These are phyloP conservation scores for Pugionium dolabratum DNA, from an alignment of 345 rosid genomes.

Conservation along the genomic window DNA sequence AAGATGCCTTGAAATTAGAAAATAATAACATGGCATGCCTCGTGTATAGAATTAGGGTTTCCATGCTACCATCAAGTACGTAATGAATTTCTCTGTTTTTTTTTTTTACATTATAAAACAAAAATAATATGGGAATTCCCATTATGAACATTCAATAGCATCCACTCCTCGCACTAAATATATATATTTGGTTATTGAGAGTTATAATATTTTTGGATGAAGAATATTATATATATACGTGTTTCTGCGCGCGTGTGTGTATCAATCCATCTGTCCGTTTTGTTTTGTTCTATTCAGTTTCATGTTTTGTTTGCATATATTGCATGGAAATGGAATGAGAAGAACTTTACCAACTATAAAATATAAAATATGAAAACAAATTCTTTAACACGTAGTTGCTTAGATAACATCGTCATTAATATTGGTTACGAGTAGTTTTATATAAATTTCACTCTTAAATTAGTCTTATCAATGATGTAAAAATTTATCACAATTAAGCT, in stretches of 20 bases:
- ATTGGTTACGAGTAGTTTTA: neutral
- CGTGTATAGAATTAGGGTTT: constrained; percentile 40
- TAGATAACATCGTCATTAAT: neutral
- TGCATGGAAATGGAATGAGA: neutral
- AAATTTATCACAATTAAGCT: neutral
- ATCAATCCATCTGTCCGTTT: constrained; percentile 6
- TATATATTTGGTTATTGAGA: no score
- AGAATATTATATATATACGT: neutral
- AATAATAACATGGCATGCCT: constrained; percentile 40
- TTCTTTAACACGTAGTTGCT: neutral
- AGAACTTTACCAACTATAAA: no score
- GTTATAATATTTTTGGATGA: constrained; percentile 20
- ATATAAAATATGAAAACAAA: neutral
- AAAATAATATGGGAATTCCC: neutral
- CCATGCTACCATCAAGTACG: constrained; percentile 43
- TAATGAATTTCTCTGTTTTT: constrained; percentile 29
- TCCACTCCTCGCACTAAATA: constrained; percentile 37
- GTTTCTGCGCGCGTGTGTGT: neutral
- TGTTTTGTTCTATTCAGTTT: neutral
- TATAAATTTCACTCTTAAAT: neutral
- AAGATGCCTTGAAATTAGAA: constrained; percentile 26
- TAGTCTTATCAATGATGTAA: neutral
- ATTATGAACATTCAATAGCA: constrained; percentile 25
- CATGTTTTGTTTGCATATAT: constrained; percentile 9
- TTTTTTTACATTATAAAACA: neutral